Base-by-base conservation (phyloP, 371 early-diverging fungal species). In the Apophysomyces sp. region DNA sequence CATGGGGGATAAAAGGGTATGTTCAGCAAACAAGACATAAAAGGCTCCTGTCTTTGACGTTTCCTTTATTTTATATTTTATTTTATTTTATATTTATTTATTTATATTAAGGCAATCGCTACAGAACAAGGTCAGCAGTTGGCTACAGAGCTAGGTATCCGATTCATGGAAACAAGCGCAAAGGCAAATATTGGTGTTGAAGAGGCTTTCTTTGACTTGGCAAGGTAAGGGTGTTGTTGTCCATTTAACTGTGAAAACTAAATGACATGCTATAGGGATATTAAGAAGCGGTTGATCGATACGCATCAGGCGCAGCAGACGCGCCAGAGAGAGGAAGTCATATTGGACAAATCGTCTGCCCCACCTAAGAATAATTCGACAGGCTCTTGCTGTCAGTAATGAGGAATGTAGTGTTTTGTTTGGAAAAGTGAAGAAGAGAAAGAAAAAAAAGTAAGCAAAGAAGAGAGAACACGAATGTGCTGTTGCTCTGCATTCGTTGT, bases 181-280 rank as follows among this genome's bases (percentile, higher is more conserved):
- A 98, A 98, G 81, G 91, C 95, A 67, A 95, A 95, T 61, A 94
- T 92, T 68, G 94, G 96, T 65, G 99, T 99, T 34, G 99, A 99
- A 73, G 95, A 95, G 72, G 98, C 98, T 53, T 99, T 99, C 85
- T 89, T 95, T 71, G 93, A 94, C 61, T 88, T 99, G 73, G 98
- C 99, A 27, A 90, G 92, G 93, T 93, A 84, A 63, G 57, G 27
- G 11, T 36, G 7, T 15, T 27, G 13, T 31, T 52, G 34, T 52
- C 18, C 32, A n/a, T 56, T 55, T 21, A 32, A 13, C 49, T 57
- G 8, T 37, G 5, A 37, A 37, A 37, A 11, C 37, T 37, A 37
- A 37, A 37, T n/a, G 37, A 37, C 21, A 8, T 53, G 40, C 13
- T 60, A 37, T 26, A 80, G 81, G 62, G 81, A 81, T 36, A 81